Base-by-base conservation (phyloP, 306 rosid species). In the Pueraria montana region DNA sequence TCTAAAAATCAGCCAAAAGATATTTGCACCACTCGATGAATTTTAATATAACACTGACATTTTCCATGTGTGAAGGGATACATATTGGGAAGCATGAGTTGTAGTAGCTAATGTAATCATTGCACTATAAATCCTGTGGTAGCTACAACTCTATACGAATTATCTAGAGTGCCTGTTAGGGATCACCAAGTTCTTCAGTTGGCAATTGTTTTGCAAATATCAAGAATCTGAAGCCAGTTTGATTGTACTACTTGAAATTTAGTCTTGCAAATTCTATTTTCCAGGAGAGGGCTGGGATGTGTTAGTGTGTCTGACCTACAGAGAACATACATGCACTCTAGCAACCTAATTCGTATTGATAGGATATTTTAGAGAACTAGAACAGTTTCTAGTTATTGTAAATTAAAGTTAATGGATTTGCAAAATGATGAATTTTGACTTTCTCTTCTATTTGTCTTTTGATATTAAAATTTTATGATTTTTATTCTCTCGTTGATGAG, bases 381-480 rank as follows among this genome's bases (percentile, higher is more conserved):
- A 48, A 56, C 59, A 49, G 18, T 59, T 83, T 24, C 5, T 43
- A 2, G 45, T 23, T 49, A 1, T 23, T 49, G 58, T 48, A 46
- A 45, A 20, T 20, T 40, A 13, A 67, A 62, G 17, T 24, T 71
- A 18, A 34, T 59, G n/a, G 18, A 30, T 70, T 38, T 69, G 24
- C 36, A 11, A 48, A 40, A 49, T 13, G 55, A 59, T 45, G 69
- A 30, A 26, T 70, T 69, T 38, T 53, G 53, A 50, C 17, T 48
- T 71, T 71, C 11, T 65, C 66, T 69, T 69, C 18, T 52, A 27
- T 63, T 83, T 76, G 45, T 34, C 21, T 20, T 30, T 46, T 56
- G 27, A 11, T 45, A 5, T 16, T n/a, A 30, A 45, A 16, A 4
- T 0, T 27, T 38, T 40, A 9, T 38, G 10, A 5, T 0, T 0